Base-by-base conservation (phyloP, 2,329 filamentous ascomycete species). In the Polychaeton citri region DNA sequence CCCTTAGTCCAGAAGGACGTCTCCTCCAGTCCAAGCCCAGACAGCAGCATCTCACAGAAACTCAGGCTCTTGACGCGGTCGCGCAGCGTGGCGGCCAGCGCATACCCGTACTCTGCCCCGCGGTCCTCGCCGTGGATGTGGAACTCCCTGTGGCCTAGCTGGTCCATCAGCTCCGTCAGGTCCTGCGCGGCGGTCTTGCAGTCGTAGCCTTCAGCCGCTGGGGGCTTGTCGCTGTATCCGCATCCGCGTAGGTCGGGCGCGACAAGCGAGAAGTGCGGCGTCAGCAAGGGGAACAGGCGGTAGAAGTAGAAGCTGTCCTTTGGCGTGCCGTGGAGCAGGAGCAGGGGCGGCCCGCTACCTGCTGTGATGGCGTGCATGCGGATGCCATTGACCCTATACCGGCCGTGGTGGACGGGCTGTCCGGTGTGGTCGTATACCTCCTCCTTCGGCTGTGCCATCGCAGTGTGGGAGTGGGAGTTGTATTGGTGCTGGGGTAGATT, bases 181-280 rank as follows among this genome's bases (percentile, higher is more conserved):
- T 60, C 55, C 5, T 52, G 46, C 3, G 54, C 57, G 19, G 58
- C 55, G 24, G 53, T 53, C 13, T 50, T 51, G 16, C 50, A 56
- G 38, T 59, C 55, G 42, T 62, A n/a, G n/a, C n/a, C n/a, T n/a
- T 61, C 55, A 3, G 54, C 55, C 3, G 54, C 51, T 1, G 57
- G 58, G 0, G 57, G 57, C 36, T 60, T 61, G 45, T 61, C 57
- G 1, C 55, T 58, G n/a, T 56, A 57, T 17, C 58, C 58, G 31
- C 60, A 60, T 1, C 57, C 56, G 12, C 58, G 48, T 0, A 60
- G 44, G 38, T 60, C 56, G 1, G 57, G 57, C 1, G 56, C 59
- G 1, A 61, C 49, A 31, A 61, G 37, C 0, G 51, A 58, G 43
- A 60, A 60, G 40, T 59, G 45, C 19, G 47, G 43, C 7, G 51